Percentiles rank a stretch among this genome's conserved stretches.
Conservation (phyloP, 2,329 filamentous ascomycete species). For the Periconia sp. region DNA sequence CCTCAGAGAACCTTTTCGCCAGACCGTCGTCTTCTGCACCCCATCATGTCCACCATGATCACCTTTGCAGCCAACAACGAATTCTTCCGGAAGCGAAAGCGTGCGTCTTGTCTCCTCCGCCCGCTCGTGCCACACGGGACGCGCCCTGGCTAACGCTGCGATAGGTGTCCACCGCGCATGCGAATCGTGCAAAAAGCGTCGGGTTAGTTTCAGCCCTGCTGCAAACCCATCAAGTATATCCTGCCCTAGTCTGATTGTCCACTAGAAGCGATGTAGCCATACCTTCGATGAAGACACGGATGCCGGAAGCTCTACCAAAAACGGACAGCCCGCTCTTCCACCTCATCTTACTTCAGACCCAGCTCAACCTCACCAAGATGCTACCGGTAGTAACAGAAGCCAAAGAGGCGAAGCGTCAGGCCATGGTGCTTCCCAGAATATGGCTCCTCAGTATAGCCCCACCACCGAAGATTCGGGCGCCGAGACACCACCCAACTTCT, state of each 20-base stretch:
- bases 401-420: conserved; percentile 23
- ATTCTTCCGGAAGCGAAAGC: conserved; percentile 48
- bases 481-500: conserved; percentile 44
- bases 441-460: conserved; percentile 34
- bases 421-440: conserved; percentile 28
- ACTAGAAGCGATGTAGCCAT: conserved; percentile 47
- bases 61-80: conserved; percentile 50
- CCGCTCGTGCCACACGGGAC: conserved; percentile 14
- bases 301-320: conserved; percentile 42
- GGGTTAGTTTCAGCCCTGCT: conserved; percentile 30
- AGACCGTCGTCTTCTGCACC: not conserved
- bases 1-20: not conserved
- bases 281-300: conserved; percentile 43
- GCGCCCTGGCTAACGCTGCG: conserved; percentile 23
- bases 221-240: conserved; percentile 9
- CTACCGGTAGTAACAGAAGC: conserved; percentile 9
- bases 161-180: conserved; percentile 46
- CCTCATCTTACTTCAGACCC: conserved; percentile 30
- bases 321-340: conserved; percentile 33
- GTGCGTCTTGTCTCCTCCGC: conserved; percentile 26
- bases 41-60: conserved; percentile 45
- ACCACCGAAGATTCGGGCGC: conserved; percentile 27
- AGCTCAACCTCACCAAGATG: conserved; percentile 24
- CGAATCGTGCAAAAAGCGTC: conserved; percentile 48
- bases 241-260: conserved; percentile 19